Base-by-base conservation (phyloP, 176 grass and related monocot species). In the Eragrostis curvula region DNA sequence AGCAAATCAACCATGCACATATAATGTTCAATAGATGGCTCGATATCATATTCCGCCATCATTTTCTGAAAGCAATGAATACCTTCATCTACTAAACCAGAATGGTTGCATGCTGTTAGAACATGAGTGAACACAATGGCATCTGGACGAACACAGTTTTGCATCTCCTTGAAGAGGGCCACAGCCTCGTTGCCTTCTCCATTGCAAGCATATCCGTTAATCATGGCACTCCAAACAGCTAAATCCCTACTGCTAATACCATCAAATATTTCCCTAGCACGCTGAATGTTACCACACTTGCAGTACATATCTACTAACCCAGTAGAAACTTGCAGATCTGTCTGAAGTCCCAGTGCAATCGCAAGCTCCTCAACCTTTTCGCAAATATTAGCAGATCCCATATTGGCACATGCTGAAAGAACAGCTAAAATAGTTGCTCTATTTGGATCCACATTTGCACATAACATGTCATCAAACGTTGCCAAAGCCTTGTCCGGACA, bases 1-100 rank as follows among this genome's bases (percentile, higher is more conserved):
- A 94, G 78, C 84, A 94, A 73, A 90, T 90, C 85, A 72, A 88
- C 76, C n/a, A 86, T 85, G 85, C 91, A 94, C 88, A 88, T 88
- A 58, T 90, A 85, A 70, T 94, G 91, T 53, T 94, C 85, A 29
- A 73, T 66, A 59, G 58, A 86, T 86, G 88, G 91, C 12, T 88
- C 49, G 13, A 91, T 79, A 71, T 69, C 74, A 83, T 85, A 91
- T 72, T 94, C 74, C 30, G 5, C 50, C 23, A 62, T 78, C 85
- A 94, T 83, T 16, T 11, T 91, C 43, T 14, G 70, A 89, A 94
- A 91, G 40, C 67, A 91, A 12, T 25, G 13, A 57, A 94, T 48
- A 58, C 91, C 91, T 85, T 88, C 91, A 30, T 91, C 85, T 77
- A 94, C 32, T 44, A 90, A 83, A 64, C 88, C 91, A 76, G 85